phyloP scores from a whole-genome alignment of 2,329 filamentous ascomycete genomes.

The Didymella sp. region DNA sequence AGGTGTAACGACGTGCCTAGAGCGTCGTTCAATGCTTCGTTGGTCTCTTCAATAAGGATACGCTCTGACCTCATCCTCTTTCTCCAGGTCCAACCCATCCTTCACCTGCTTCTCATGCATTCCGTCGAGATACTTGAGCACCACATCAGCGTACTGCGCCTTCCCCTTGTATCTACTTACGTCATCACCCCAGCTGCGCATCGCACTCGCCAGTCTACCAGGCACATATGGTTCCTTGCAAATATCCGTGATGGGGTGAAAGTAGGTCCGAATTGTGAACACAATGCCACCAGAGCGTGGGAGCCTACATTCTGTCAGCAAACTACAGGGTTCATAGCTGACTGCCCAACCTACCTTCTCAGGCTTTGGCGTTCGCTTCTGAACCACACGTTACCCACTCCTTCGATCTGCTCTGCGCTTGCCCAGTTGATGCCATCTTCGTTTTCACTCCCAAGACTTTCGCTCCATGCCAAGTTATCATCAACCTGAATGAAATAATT shows the following conservation, averaged over 20 bases:
- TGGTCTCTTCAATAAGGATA: constrained; percentile 64
- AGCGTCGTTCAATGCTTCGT: not conserved
- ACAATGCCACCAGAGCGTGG: constrained; percentile 59
- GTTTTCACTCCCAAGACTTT: constrained; percentile 78
- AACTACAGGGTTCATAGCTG: not conserved
- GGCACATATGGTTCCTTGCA: constrained; percentile 77
- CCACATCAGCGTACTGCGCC: constrained; percentile 73
- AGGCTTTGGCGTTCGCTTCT: constrained; percentile 77
- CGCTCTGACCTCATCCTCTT: constrained; percentile 61
- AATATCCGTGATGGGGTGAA: constrained; percentile 73
- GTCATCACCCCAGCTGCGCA: constrained; percentile 82
- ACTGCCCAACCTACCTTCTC: constrained; percentile 53
- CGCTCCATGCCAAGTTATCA: constrained; percentile 76
- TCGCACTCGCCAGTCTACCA: constrained; percentile 75
- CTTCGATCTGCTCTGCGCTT: constrained; percentile 71
- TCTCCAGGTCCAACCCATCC: constrained; percentile 67
- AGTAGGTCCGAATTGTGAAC: constrained; percentile 84
- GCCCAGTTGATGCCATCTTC: constrained; percentile 56
- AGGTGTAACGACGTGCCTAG: not conserved
- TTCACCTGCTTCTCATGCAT: constrained; percentile 77
- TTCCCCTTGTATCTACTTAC: constrained; percentile 79
- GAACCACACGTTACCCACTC: constrained; percentile 77
- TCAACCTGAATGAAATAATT: constrained; percentile 93
- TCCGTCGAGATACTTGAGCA: constrained; percentile 77
- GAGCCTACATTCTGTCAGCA: constrained; percentile 37